Evolutionary conservation across 371 early-diverging fungal genomes (phyloP).

Genomic region (Mucor circinelloides): DNA sequence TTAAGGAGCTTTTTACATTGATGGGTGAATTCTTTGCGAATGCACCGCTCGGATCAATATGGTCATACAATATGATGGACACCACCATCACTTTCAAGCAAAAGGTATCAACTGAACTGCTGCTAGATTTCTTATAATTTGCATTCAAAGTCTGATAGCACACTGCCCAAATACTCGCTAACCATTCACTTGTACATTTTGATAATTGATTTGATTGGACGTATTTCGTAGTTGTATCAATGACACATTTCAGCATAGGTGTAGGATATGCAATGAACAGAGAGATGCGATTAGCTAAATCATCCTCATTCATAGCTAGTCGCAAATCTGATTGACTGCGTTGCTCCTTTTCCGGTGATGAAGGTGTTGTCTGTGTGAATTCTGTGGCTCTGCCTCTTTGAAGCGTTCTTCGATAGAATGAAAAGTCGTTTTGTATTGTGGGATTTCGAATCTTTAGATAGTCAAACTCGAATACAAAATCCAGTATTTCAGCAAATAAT

Average conservation of each 20-base stretch:
- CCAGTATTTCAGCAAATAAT: conserved; percentile 80
- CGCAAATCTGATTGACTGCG: conserved; percentile 39
- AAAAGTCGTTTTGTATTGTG: conserved; percentile 95
- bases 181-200: conserved; percentile 60
- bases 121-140: conserved; percentile 49
- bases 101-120: conserved; percentile 26
- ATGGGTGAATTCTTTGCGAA: conserved; percentile 78
- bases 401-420: conserved; percentile 91
- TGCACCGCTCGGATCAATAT: conserved; percentile 81
- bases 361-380: neutral
- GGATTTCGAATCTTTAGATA: conserved; percentile 91
- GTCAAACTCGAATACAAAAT: conserved; percentile 91
- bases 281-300: conserved; percentile 90
- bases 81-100: conserved; percentile 88
- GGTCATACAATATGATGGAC: conserved; percentile 90
- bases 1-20: conserved; percentile 76
- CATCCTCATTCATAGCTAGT: conserved; percentile 76
- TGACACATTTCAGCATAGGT: conserved; percentile 89
- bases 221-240: conserved; percentile 72
- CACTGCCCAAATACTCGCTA: conserved; percentile 69
- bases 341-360: conserved; percentile 1
- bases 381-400: conserved; percentile 62
- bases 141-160: conserved; percentile 67
- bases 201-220: conserved; percentile 48
- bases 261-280: conserved; percentile 95